phyloP scores from a whole-genome alignment of 176 grass and related monocot genomes.

The Juncus inflexus region DNA sequence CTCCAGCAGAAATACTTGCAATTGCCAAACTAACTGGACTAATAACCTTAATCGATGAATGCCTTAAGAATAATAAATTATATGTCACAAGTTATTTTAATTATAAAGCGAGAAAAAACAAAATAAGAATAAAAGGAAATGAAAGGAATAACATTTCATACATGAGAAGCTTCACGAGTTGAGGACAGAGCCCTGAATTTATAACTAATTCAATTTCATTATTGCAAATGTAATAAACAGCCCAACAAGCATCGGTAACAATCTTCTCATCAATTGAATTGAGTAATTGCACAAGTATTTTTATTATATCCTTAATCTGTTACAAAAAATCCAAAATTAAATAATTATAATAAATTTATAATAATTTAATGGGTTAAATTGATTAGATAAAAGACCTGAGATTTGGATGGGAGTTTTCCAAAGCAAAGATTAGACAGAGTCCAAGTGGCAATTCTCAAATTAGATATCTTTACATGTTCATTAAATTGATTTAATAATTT shows the following conservation, averaged over 20 bases:
- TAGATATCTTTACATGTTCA: constrained; percentile 63
- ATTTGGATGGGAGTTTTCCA: constrained; percentile 55
- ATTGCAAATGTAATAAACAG: constrained; percentile 49
- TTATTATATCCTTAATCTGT: constrained; percentile 62
- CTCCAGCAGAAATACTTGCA: constrained; percentile 56
- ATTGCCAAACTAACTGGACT: constrained; percentile 46
- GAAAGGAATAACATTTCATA: constrained; percentile 37
- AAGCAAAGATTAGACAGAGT: constrained; percentile 72
- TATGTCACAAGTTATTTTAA: neutral
- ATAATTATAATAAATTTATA: neutral
- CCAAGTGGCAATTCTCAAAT: constrained; percentile 77
- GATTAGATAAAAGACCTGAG: constrained; percentile 33
- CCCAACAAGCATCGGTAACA: constrained; percentile 64
- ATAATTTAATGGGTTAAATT: neutral
- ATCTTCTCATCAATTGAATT: constrained; percentile 75
- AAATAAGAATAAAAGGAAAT: constrained; percentile 1
- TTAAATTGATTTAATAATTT: constrained; percentile 61
- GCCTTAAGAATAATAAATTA: constrained; percentile 39
- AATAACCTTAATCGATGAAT: constrained; percentile 52
- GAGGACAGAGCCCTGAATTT: constrained; percentile 42
- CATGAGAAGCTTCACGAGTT: constrained; percentile 71
- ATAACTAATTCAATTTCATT: constrained; percentile 46
- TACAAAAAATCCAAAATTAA: constrained; percentile 29
- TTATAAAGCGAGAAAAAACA: neutral
- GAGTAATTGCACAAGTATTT: constrained; percentile 60